Evolutionary conservation across 2,329 filamentous ascomycete species (phyloP).

Genomic region (Diaporthe sp.): DNA sequence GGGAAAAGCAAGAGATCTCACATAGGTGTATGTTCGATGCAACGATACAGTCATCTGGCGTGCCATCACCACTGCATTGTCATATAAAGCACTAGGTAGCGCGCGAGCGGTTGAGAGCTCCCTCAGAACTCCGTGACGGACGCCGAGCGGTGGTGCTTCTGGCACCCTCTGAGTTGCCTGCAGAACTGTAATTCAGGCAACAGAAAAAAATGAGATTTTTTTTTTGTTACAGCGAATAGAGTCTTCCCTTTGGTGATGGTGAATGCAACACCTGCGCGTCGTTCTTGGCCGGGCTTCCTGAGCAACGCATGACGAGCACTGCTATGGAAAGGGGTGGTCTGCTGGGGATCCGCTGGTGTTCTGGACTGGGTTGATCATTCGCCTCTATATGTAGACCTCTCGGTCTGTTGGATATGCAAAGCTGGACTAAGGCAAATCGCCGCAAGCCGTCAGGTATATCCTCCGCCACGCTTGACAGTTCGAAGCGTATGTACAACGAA

Average conservation of each 20-base stretch:
- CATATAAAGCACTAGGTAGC: not conserved
- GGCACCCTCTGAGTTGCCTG: not conserved
- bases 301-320: not conserved
- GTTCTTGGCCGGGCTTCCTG: not conserved
- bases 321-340: not conserved
- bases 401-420: conserved; percentile 21
- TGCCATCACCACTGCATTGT: not conserved
- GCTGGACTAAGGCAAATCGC: conserved; percentile 13
- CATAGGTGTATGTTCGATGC: not conserved
- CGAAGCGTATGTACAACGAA: conserved; percentile 29
- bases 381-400: conserved; percentile 26
- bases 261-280: not conserved
- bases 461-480: conserved; percentile 8
- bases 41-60: not conserved
- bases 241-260: too few species aligned
- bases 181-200: not conserved
- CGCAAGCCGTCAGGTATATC: conserved; percentile 19
- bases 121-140: not conserved
- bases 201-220: not conserved
- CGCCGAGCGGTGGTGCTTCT: too few species aligned
- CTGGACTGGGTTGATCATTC: conserved; percentile 9
- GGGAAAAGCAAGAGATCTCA: too few species aligned
- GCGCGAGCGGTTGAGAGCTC: not conserved
- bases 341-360: too few species aligned
- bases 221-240: not conserved